Percentiles rank a stretch among this genome's conserved stretches.
Conservation (phyloP, 2,329 filamentous ascomycete genomes). For the Penicillium sp. region DNA sequence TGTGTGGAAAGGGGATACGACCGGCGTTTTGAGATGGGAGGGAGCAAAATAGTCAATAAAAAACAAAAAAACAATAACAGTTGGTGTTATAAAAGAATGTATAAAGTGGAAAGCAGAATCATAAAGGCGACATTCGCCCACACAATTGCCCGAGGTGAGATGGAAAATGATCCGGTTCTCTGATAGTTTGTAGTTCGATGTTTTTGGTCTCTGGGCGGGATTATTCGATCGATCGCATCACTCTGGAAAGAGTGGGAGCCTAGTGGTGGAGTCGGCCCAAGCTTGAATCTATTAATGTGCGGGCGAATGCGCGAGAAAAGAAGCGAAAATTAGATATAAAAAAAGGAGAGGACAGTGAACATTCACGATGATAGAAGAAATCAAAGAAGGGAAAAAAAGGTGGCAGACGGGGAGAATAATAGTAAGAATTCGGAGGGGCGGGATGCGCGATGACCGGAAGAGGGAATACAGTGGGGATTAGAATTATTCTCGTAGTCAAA, state of each 20-base stretch:
- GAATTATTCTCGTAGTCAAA: constrained; percentile 17
- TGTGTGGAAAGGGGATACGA: constrained; percentile 60
- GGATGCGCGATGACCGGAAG: constrained; percentile 17
- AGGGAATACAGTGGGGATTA: constrained; percentile 27
- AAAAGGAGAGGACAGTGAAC: constrained; percentile 32
- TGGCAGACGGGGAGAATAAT: constrained; percentile 25
- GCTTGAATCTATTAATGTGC: constrained; percentile 37
- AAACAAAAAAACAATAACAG: constrained; percentile 52
- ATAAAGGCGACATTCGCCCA: constrained; percentile 50
- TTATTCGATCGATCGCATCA: constrained; percentile 29
- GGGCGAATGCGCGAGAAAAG: constrained; percentile 43
- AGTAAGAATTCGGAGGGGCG: constrained; percentile 28
- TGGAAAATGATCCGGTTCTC: background rate
- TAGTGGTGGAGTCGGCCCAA: constrained; percentile 14
- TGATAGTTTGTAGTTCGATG: background rate
- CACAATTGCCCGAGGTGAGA: constrained; percentile 30
- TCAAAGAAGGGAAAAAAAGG: constrained; percentile 24
- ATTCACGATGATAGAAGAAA: constrained; percentile 21
- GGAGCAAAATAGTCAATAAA: constrained; percentile 58
- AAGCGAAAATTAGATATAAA: constrained; percentile 37
- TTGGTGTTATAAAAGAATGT: constrained; percentile 52
- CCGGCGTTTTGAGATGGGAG: constrained; percentile 30
- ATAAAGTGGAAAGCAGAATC: constrained; percentile 32
- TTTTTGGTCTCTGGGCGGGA: constrained; percentile 14
- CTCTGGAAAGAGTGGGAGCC: constrained; percentile 18